Evolutionary conservation across 1,139 yeast genomes (phyloP), one percentile per base, ranked within the genome.

Genomic region (Sugiyamaella pinicola): DNA sequence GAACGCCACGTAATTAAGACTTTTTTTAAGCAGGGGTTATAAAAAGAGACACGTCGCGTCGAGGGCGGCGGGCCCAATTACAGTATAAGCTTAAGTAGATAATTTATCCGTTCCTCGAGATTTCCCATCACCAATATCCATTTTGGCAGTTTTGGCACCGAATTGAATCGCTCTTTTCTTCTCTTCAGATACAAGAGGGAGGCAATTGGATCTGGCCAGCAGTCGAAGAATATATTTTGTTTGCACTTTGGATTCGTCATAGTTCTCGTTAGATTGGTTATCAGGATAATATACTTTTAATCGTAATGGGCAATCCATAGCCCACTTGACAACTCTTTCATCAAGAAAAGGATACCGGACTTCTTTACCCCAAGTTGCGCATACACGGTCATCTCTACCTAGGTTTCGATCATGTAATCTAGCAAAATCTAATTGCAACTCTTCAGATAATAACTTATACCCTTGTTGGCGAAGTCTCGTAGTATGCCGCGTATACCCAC

Each of bases 141-240:
- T 81, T 67, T 93, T 93, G 1, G 99, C 99, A 65, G 96, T 86
- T 60, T 87, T 83, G 0, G 98, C 87, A 0, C 99, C 99, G 70
- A 93, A 93, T 65, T 93, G 99, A 56, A 93, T 90, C 0, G 99
- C 99, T 47, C 99, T 74, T 66, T 93, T 93, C n/a, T 85, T 81
- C 64, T 93, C 98, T 31, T 74, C 71, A 19, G 83, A 73, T 0
- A 89, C 95, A 69, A 78, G 79, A 0, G 61, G 67, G 39, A 91
- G 68, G 0, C 80, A 81, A 4, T 67, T 52, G 1, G 46, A 54
- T 1, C 58, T 55, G 0, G 97, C 97, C 17, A 88, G 64, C 47
- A 74, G 70, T 49, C 99, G 69, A 39, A 93, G 70, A 0, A 86
- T 69, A 56, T 73, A 74, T 66, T 93, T 93, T 51, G 95, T 74